Conservation (phyloP, 1,284 basidiomycete species). For the Trichosporon sp. region DNA sequence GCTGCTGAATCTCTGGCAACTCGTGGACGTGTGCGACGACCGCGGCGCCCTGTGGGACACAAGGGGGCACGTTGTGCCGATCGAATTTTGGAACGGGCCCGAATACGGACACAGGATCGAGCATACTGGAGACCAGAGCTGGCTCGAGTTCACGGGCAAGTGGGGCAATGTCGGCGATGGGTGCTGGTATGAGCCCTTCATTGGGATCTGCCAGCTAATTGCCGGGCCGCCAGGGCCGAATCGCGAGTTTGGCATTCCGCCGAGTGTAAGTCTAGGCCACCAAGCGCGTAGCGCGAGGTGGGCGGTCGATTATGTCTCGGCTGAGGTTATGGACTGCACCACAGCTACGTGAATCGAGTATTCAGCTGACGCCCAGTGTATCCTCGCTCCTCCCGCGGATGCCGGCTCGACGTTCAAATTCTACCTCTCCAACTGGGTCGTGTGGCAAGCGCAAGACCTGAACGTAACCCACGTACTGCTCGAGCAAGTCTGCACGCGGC, state of each 20-base stretch:
- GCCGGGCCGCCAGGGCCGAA: slow-evolving; percentile 50
- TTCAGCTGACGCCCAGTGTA: slow-evolving; percentile 36
- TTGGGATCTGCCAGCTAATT: slow-evolving; percentile 49
- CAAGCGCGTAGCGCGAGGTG: too few species aligned
- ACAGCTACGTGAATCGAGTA: too few species aligned
- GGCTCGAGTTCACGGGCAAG: slow-evolving; percentile 49
- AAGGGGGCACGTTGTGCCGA: slow-evolving; percentile 41
- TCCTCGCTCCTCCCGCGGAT: slow-evolving; percentile 34
- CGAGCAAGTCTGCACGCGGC: slow-evolving; percentile 48
- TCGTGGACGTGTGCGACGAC: slow-evolving; percentile 52
- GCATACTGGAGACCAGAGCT: slow-evolving; percentile 39
- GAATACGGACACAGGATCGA: slow-evolving; percentile 31
- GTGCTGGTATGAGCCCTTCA: slow-evolving; percentile 50
- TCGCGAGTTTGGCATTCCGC: slow-evolving; percentile 44
- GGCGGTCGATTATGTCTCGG: too few species aligned
- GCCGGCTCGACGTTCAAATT: slow-evolving; percentile 39
- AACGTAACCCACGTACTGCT: slow-evolving; percentile 40
- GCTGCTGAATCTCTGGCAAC: slow-evolving; percentile 40
- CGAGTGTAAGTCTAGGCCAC: slow-evolving; percentile 37
- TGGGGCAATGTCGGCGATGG: slow-evolving; percentile 51
- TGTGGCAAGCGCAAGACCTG: slow-evolving; percentile 23
- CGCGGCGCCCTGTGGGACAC: slow-evolving; percentile 53
- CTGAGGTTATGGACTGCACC: too few species aligned
- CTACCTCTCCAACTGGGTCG: slow-evolving; percentile 36
- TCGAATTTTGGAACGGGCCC: slow-evolving; percentile 47